Evolutionary conservation across 2,329 filamentous ascomycete species (phyloP), one percentile per base, ranked within the genome.

Genomic region (Cadophora sp.): DNA sequence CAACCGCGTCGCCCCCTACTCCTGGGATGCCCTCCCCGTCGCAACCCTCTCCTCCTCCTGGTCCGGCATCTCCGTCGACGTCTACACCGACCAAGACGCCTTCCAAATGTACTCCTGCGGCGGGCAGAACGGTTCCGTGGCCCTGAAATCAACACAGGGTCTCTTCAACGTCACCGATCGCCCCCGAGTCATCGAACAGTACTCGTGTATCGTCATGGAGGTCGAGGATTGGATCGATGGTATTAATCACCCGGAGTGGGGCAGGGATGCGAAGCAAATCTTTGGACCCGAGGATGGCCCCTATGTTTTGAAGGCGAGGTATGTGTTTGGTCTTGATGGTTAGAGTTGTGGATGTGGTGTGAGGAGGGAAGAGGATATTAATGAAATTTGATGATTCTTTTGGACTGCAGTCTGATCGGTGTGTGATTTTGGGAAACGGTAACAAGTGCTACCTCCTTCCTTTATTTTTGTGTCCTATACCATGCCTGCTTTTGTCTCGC

Each of bases 221-320:
- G 92, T 96, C 14, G 88, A 97, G 83, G 94, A 96, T 78, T 97
- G 89, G 87, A 97, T 97, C 76, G 94, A 97, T 77, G 94, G 85
- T 30, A 96, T 98, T 81, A 97, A 97, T 81, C 87, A 96, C 73
- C 94, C 94, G 0, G 87, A 93, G 79, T 97, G 95, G 95, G 88
- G 88, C 67, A 87, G 94, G 64, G 80, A 83, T 56, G 76, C 75
- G 63, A 88, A 84, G 80, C 87, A 90, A 75, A 80, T 91, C 67
- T 90, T 81, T 73, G 83, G 79, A 36, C 88, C 88, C 0, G 87
- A 83, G 9, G 86, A 82, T 64, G 84, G 84, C 68, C 85, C 86
- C 3, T 90, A 87, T 75, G 83, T 87, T n/a, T 79, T 90, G 70
- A 82, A 87, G 79, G 87, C 87, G 4, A 85, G 81, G 71, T 90